Conservation (phyloP, 208 protist genomes). For the Trypanosoma cruzi region DNA sequence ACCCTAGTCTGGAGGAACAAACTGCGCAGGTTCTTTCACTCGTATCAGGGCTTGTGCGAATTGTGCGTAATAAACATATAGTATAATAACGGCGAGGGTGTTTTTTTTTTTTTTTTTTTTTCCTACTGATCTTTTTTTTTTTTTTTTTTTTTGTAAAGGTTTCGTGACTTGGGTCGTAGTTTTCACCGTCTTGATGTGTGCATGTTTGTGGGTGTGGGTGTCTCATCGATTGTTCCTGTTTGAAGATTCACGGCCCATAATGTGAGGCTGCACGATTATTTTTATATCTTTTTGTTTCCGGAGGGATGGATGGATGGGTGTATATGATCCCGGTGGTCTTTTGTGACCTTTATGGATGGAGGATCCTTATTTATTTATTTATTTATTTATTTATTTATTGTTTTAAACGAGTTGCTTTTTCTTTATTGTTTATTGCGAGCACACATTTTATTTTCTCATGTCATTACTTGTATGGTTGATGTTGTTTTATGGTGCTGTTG, state of each 20-base stretch:
- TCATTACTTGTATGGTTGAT: too few species aligned
- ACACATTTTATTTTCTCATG: too few species aligned
- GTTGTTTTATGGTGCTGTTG: too few species aligned
- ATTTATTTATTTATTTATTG: conserved; percentile 3
- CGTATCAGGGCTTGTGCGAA: conserved; percentile 13
- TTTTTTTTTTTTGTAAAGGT: conserved; percentile 11
- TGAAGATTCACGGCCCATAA: too few species aligned
- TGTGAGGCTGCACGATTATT: too few species aligned
- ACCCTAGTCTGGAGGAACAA: conserved; percentile 23
- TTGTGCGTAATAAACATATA: conserved; percentile 6
- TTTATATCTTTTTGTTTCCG: too few species aligned
- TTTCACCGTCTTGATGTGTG: not conserved
- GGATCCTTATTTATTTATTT: conserved; percentile 12
- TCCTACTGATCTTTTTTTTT: conserved; percentile 17
- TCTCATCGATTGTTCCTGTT: too few species aligned
- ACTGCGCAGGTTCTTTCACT: conserved; percentile 16
- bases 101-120: conserved; percentile 16
- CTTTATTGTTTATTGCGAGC: not conserved
- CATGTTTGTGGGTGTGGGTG: conserved; percentile 10
- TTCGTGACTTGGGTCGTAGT: not conserved
- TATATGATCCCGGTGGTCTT: too few species aligned
- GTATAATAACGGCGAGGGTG: not conserved
- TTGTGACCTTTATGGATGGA: too few species aligned
- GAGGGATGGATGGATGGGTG: too few species aligned
- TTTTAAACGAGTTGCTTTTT: conserved; percentile 6